A percentile compares a stretch with the other conserved stretches of the same genome.
phyloP scores from a whole-genome alignment of 441 rosid genomes.

The Flueggea neowawraea region DNA sequence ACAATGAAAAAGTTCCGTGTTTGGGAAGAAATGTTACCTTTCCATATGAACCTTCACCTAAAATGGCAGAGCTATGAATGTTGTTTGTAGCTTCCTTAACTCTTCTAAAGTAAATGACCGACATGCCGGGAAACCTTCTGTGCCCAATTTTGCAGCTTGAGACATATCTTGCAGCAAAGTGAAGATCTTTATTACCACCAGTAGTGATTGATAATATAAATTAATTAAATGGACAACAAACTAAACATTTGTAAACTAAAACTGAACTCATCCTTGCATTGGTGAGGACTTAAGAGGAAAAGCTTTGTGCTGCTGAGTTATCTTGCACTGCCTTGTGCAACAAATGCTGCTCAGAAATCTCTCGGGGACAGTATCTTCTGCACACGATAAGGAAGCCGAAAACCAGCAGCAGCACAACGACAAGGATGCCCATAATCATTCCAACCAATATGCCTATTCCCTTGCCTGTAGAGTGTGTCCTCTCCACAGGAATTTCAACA shows the following conservation, averaged over 20 bases:
- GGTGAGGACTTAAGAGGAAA: slow-evolving; percentile 50
- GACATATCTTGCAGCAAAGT: slow-evolving; percentile 31
- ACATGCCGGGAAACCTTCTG: slow-evolving; percentile 33
- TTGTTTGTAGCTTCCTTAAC: slow-evolving; percentile 42
- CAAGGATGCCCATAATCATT: slow-evolving; percentile 34
- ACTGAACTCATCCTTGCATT: slow-evolving; percentile 49
- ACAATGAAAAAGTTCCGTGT: no score
- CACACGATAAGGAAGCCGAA: slow-evolving; percentile 33
- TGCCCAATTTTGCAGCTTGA: slow-evolving; percentile 30
- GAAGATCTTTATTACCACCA: neutral
- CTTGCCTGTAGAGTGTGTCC: slow-evolving; percentile 31
- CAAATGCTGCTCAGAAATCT: slow-evolving; percentile 50
- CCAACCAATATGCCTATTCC: slow-evolving; percentile 39
- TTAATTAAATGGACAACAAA: neutral
- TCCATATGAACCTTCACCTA: slow-evolving; percentile 52
- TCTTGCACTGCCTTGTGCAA: slow-evolving; percentile 45
- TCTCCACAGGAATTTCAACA: slow-evolving; percentile 25
- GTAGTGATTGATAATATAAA: neutral
- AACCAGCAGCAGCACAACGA: slow-evolving; percentile 32
- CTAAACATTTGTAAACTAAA: no score
- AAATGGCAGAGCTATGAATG: slow-evolving; percentile 30
- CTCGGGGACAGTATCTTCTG: slow-evolving; percentile 36
- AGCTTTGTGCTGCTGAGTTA: slow-evolving; percentile 27
- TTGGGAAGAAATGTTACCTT: slow-evolving; percentile 25
- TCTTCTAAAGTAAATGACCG: slow-evolving; percentile 44